Evolutionary conservation across 768 basidiomycete species (phyloP), one percentile per base, ranked within the genome.

Genomic region (Termitomyces sp.): DNA sequence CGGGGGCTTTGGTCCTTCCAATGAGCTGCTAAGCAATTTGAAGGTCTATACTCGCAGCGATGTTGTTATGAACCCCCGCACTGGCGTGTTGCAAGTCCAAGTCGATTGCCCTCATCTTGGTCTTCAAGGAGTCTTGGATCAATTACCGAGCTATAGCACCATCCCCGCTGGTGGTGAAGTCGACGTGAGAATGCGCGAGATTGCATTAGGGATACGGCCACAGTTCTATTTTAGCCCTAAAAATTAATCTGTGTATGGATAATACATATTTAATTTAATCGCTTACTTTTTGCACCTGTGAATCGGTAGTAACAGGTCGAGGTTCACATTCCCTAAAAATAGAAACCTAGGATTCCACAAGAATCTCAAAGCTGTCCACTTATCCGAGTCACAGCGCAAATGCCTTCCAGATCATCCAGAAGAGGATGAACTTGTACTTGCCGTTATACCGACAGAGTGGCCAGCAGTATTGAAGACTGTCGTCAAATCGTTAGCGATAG

Each of bases 351-450:
- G 6, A 42, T 21, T 10, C 41, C 41, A 10, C 19, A 3, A 56
- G 61, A 47, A 60, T 37, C 2, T 43, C 23, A 28, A 45, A 26
- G n/a, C 30, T 52, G 42, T 58, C 54, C 17, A 23, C 23, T 49
- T 31, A 63, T 60, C 8, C 75, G 73, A 66, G 8, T 74, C 76
- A 37, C 68, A 66, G 59, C 70, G 74, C 74, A 57, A 78, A 78
- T 19, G 67, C 72, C 5, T 64, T 70, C 75, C 11, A 35, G 35
- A 35, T 71, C 5, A 64, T 70, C 75, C 11, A 35, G 35, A 35
- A 10, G 31, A 31, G 30, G 9, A 33, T 33, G 3, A 8, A 33
- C 31, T 10, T 33, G 31, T 9, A 9, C 31, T 9, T 8, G 8
- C 31, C 31, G 31, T 37, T 37, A 3, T 14, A 37, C 12, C 35